These are phyloP conservation scores for Rugonectria rugulosa DNA, from an alignment of 2,329 filamentous ascomycete genomes.

Conservation along the genomic window DNA sequence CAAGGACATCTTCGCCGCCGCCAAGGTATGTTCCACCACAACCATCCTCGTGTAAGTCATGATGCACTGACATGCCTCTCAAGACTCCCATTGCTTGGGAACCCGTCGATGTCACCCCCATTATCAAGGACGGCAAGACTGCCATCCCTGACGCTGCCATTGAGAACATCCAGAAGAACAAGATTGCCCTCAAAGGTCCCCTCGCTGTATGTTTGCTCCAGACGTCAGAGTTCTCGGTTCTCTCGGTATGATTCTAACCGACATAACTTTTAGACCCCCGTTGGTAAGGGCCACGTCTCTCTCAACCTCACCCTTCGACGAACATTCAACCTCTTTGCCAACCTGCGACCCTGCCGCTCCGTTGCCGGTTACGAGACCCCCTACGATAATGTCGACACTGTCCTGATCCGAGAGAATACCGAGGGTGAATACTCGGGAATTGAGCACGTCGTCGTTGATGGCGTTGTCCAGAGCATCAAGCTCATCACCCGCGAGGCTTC, in stretches of 20 bases:
- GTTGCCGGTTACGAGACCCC: constrained; percentile 98
- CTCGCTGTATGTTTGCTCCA: constrained; percentile 74
- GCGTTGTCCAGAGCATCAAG: constrained; percentile 99
- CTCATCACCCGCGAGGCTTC: constrained; percentile 95
- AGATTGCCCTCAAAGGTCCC: constrained; percentile 97
- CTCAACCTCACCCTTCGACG: constrained; percentile 98
- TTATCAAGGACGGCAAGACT: constrained; percentile 93
- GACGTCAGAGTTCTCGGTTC: constrained; percentile 17
- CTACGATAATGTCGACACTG: constrained; percentile 95
- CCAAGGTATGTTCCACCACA: constrained; percentile 70
- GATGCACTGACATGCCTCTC: constrained; percentile 34
- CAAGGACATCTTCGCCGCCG: constrained; percentile 97
- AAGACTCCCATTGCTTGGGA: constrained; percentile 96
- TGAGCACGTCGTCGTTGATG: constrained; percentile 97
- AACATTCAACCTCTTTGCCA: constrained; percentile 99
- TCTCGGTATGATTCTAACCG: constrained; percentile 25
- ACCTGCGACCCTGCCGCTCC: constrained; percentile 96
- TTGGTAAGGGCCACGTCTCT: constrained; percentile 99
- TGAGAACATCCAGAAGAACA: constrained; percentile 91
- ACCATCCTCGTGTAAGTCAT: constrained; percentile 5
- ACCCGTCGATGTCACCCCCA: constrained; percentile 93
- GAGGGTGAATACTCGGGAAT: constrained; percentile 99
- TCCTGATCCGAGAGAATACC: constrained; percentile 99
- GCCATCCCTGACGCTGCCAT: constrained; percentile 94
- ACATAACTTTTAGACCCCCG: constrained; percentile 71